phyloP scores from a whole-genome alignment of 768 basidiomycete genomes.

The Lanmaoa rubissima region DNA sequence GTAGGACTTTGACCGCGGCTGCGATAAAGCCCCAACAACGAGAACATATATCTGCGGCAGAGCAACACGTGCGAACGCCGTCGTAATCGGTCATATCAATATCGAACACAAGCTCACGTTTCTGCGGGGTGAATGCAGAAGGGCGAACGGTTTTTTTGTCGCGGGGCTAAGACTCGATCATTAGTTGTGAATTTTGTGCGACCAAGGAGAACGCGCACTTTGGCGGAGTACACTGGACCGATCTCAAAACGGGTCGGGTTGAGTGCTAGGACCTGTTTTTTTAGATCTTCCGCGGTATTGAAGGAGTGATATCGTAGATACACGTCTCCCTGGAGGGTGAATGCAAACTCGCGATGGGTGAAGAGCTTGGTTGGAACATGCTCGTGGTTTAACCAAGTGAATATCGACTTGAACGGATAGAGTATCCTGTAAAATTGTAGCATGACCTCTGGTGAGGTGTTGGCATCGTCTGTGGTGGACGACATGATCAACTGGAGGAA shows the following conservation, averaged over 20 bases:
- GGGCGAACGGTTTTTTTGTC: slow-evolving; percentile 83
- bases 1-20: slow-evolving; percentile 85
- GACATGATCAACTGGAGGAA: slow-evolving; percentile 7
- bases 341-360: slow-evolving; percentile 93
- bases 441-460: slow-evolving; percentile 61
- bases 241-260: slow-evolving; percentile 97
- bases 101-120: slow-evolving; percentile 96
- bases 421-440: slow-evolving; percentile 82
- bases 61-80: slow-evolving; percentile 91
- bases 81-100: slow-evolving; percentile 99
- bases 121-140: slow-evolving; percentile 65
- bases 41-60: slow-evolving; percentile 84
- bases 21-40: slow-evolving; percentile 96
- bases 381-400: slow-evolving; percentile 93
- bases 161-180: slow-evolving; percentile 55
- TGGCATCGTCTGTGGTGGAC: slow-evolving; percentile 13
- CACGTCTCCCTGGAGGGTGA: slow-evolving; percentile 86
- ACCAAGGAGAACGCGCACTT: slow-evolving; percentile 51
- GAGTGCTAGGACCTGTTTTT: slow-evolving; percentile 79
- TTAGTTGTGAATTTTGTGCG: not conserved
- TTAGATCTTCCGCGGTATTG: slow-evolving; percentile 79
- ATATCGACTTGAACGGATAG: slow-evolving; percentile 94
- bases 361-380: slow-evolving; percentile 77
- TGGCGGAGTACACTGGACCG: slow-evolving; percentile 86
- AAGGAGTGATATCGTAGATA: slow-evolving; percentile 97